Evolutionary conservation across 192 early-diverging fungal species (phyloP).

Genomic region (Phlyctochytrium bullatum): DNA sequence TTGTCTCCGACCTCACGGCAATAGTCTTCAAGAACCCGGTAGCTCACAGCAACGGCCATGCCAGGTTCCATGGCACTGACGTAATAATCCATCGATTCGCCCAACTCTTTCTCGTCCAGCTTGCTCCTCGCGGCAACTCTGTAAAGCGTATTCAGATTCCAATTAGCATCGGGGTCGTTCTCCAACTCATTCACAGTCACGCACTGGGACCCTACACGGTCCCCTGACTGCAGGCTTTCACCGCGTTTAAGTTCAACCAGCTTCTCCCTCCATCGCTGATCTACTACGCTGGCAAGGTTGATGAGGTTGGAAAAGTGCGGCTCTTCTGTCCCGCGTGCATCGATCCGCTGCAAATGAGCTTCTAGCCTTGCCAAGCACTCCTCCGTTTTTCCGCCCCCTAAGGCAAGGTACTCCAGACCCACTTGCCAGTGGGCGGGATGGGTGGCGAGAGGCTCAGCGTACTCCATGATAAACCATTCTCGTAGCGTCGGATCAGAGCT

Average conservation of each 20-base stretch:
- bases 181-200: neutral
- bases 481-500: slow-evolving; percentile 3
- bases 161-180: neutral
- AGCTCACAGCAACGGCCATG: neutral
- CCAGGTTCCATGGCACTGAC: neutral
- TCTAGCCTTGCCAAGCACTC: slow-evolving; percentile 6
- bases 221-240: neutral
- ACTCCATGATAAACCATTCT: slow-evolving; percentile 31
- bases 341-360: neutral
- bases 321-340: neutral
- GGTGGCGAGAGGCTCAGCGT: slow-evolving; percentile 11
- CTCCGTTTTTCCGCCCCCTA: slow-evolving; percentile 9
- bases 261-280: neutral
- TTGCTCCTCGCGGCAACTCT: neutral
- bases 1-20: neutral
- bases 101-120: neutral
- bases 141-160: neutral
- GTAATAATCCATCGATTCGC: slow-evolving; percentile 14
- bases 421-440: slow-evolving; percentile 45
- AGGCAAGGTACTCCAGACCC: slow-evolving; percentile 50
- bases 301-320: neutral
- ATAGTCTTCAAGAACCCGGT: neutral
- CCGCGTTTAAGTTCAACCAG: neutral
- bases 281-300: neutral
- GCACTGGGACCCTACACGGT: neutral